These are phyloP conservation scores for Paecilomyces niveus DNA, from an alignment of 2,329 filamentous ascomycete species.

Conservation along the genomic window DNA sequence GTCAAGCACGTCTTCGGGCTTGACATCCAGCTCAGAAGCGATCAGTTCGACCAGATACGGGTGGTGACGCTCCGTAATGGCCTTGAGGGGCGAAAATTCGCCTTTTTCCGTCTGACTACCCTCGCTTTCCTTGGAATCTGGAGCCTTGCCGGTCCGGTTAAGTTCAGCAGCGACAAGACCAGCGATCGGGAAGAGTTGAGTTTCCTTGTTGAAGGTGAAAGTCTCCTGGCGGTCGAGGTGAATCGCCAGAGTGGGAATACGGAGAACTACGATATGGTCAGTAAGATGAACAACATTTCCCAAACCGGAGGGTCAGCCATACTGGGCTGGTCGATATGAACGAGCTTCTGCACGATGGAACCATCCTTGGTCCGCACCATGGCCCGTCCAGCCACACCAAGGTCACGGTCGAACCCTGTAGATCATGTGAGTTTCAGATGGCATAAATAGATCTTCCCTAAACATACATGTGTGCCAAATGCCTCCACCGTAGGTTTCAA, in stretches of 20 bases:
- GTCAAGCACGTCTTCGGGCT: constrained; percentile 69
- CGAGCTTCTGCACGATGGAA: constrained; percentile 71
- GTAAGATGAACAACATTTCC: neutral
- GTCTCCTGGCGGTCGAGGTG: constrained; percentile 80
- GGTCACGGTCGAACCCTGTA: constrained; percentile 81
- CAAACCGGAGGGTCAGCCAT: constrained; percentile 13
- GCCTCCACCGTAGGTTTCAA: constrained; percentile 93
- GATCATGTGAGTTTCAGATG: constrained; percentile 9
- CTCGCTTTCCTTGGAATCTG: constrained; percentile 27
- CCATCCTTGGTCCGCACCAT: constrained; percentile 70
- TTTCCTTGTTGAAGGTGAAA: constrained; percentile 96
- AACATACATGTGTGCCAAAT: constrained; percentile 80
- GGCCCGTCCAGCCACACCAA: constrained; percentile 81
- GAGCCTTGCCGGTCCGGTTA: constrained; percentile 57
- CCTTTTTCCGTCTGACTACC: constrained; percentile 32
- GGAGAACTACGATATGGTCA: constrained; percentile 49
- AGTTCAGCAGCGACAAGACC: constrained; percentile 83
- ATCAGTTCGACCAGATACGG: constrained; percentile 79
- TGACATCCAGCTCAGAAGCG: constrained; percentile 67
- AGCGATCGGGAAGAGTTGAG: constrained; percentile 86
- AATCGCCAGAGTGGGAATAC: constrained; percentile 89
- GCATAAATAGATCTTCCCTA: neutral
- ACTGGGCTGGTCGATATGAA: constrained; percentile 82
- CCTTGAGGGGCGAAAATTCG: constrained; percentile 68
- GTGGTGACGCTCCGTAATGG: constrained; percentile 77